Base-by-base conservation (phyloP, 2,329 filamentous ascomycete species). In the Magnaporthiopsis incrustans region DNA sequence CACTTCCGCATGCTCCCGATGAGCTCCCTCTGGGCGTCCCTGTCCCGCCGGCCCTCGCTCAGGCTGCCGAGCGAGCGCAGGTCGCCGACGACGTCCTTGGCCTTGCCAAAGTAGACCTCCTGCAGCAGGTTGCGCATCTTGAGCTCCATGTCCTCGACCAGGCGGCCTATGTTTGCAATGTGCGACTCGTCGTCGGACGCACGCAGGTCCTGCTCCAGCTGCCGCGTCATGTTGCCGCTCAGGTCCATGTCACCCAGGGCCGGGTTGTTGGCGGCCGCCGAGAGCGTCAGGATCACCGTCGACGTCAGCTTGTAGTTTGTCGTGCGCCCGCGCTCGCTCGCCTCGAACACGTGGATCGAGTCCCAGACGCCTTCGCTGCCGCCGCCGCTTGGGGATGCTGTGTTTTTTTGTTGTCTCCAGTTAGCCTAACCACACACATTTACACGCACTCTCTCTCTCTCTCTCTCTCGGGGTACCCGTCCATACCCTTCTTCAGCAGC, bases 91-190 rank as follows among this genome's bases (percentile, higher is more conserved):
- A 99, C 92, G 77, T 99, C 95, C 84, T 96, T 97, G 64, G 95
- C 94, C 82, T 99, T 99, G 74, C 95, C 95, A 78, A 99, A 99
- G 80, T 99, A 99, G 61, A 99, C 95, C 78, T 99, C 95, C 82
- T 99, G 94, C 75, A 99, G 81, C 77, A 98, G 77, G 77, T 99
- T 99, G 69, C 95, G 87, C 95, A 99, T 98, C 84, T 97, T 97
- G 75, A 97, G 86, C 80, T 99, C 95, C 95, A 99, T 98, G 77
- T 99, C 95, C 82, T 99, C 95, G 63, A 99, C 93, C 73, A 99
- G 83, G 68, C 89, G 85, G 65, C 95, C 95, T 66, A 98, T 91
- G 77, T 99, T 99, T 71, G 90, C 91, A 71, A 99, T 95, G 81
- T 99, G 95, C 76, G 90, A 92, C 70, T 90, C 89, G 77, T 98